Conservation (phyloP, 2,329 filamentous ascomycete genomes). For the Fusarium globosum region DNA sequence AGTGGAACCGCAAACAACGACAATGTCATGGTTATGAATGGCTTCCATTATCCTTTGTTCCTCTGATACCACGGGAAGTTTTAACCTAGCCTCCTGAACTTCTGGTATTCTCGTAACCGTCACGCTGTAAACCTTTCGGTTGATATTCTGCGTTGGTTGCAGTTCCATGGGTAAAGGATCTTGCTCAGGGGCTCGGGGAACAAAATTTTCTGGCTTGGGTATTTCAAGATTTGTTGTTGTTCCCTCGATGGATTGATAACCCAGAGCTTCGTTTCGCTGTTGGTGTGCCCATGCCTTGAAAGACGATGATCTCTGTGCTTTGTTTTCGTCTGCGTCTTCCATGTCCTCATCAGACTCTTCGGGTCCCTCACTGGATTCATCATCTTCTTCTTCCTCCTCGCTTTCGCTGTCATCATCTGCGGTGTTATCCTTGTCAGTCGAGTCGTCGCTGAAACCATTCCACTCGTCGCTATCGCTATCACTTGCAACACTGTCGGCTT, state of each 20-base stretch:
- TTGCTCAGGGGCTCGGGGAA: conserved; percentile 73
- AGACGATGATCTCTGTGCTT: conserved; percentile 63
- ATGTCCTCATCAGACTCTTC: conserved; percentile 49
- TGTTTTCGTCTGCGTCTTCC: conserved; percentile 46
- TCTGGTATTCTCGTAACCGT: conserved; percentile 74
- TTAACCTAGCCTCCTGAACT: conserved; percentile 81
- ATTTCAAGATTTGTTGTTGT: conserved; percentile 59
- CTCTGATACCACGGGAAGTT: conserved; percentile 90
- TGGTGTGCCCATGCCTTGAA: conserved; percentile 96
- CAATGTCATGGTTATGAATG: conserved; percentile 88
- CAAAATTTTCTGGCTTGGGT: conserved; percentile 70
- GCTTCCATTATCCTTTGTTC: conserved; percentile 99
- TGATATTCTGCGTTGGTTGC: conserved; percentile 66
- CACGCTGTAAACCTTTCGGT: conserved; percentile 81
- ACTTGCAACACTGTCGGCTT: conserved; percentile 38
- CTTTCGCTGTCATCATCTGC: conserved; percentile 40
- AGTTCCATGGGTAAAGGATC: conserved; percentile 78
- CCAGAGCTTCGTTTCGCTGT: conserved; percentile 85
- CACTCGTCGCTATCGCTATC: conserved; percentile 62
- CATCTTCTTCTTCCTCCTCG: conserved; percentile 42
- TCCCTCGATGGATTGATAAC: conserved; percentile 64
- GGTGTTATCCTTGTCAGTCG: conserved; percentile 47
- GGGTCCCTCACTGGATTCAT: conserved; percentile 41
- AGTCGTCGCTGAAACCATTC: conserved; percentile 69
- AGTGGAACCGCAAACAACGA: conserved; percentile 93